phyloP scores from a whole-genome alignment of 139 green algal genomes.

The Chlorella ohadii region DNA sequence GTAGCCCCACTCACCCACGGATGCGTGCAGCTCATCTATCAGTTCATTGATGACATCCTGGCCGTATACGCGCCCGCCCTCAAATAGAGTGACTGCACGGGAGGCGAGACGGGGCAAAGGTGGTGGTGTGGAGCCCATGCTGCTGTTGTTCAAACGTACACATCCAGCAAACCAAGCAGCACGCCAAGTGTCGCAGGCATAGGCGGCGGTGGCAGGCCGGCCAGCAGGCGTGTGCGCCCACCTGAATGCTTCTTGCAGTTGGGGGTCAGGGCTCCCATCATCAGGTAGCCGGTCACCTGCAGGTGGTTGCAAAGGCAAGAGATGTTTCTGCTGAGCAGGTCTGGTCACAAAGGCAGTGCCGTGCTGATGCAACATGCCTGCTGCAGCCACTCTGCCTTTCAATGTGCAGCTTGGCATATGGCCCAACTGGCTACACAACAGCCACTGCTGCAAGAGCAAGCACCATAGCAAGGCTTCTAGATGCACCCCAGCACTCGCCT shows the following conservation, averaged over 20 bases:
- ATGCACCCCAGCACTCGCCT: conserved; percentile 48
- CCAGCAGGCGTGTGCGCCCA: neutral
- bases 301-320: neutral
- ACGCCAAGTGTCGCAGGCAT: no score
- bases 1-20: conserved; percentile 30
- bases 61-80: conserved; percentile 85
- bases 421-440: neutral
- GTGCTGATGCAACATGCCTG: no score
- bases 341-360: no score
- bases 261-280: conserved; percentile 88
- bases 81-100: conserved; percentile 73
- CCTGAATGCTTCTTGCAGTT: conserved; percentile 47
- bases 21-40: conserved; percentile 63
- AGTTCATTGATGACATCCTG: conserved; percentile 77
- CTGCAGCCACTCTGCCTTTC: no score
- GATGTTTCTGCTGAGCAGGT: no score
- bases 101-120: neutral
- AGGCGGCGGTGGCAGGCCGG: no score
- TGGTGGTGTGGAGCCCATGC: neutral
- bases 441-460: neutral
- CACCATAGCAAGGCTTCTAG: neutral
- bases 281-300: conserved; percentile 83
- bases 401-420: no score
- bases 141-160: no score
- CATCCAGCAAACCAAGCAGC: no score